Conservation (phyloP, 75 land plant species). For the Pinus taeda region DNA sequence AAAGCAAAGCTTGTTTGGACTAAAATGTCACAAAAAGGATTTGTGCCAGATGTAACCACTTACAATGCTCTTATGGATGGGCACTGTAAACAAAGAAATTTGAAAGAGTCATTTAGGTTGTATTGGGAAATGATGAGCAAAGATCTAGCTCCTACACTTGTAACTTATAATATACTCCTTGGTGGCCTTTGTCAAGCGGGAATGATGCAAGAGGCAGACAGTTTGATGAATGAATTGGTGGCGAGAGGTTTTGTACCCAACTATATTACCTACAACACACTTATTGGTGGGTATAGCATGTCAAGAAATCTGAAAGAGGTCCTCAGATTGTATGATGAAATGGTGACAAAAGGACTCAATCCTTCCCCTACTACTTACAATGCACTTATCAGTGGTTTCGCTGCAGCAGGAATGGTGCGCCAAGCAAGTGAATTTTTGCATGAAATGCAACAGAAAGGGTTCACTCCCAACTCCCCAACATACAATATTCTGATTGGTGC, state of each 20-base stretch:
- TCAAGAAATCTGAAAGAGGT: conserved; percentile 48
- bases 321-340: conserved; percentile 65
- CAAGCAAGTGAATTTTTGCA: conserved; percentile 62
- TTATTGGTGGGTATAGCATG: conserved; percentile 66
- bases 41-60: conserved; percentile 54
- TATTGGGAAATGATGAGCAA: conserved; percentile 50
- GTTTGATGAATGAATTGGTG: conserved; percentile 55
- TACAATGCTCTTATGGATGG: conserved; percentile 68
- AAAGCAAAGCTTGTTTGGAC: conserved; percentile 37
- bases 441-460: conserved; percentile 61
- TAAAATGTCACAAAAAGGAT: conserved; percentile 49
- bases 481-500: conserved; percentile 82
- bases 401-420: conserved; percentile 47
- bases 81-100: conserved; percentile 45
- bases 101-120: conserved; percentile 37
- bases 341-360: conserved; percentile 57
- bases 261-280: conserved; percentile 55
- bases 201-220: conserved; percentile 45
- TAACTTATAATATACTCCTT: conserved; percentile 57
- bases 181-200: conserved; percentile 43
- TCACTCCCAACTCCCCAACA: conserved; percentile 53
- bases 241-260: conserved; percentile 49
- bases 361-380: conserved; percentile 75
- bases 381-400: conserved; percentile 69
- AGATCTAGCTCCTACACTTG: conserved; percentile 54